Base-by-base conservation (phyloP, 345 rosid species). In the Crucihimalaya himalaica region DNA sequence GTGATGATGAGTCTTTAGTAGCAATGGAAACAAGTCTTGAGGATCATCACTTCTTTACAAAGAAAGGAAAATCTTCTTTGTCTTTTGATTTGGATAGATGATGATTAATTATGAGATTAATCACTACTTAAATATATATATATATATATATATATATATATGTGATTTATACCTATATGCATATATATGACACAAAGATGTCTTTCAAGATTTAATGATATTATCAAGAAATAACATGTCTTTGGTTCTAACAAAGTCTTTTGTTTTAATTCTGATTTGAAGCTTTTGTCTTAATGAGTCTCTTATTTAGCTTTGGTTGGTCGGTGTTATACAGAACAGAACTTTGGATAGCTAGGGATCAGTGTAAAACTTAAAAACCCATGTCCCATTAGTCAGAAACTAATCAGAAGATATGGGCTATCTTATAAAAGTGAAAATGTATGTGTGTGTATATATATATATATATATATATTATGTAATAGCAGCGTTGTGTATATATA, bases 31-130 rank as follows among this genome's bases (percentile, higher is more conserved):
- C 72, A 39, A 74, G 32, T 66, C 37, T 75, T 43, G 59, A 76
- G 10, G 78, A 72, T 71, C 72, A 65, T 60, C 70, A 72, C 62
- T 45, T 63, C 39, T 78, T 67, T 37, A 34, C 78, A 7, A 78
- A 78, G 73, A 90, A 88, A 79, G 96, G 93, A 72, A 86, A 90
- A 79, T 75, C 84, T 58, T 76, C 86, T 69, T 80, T 84, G 70
- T 85, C 91, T 74, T 80, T 84, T 59, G 87, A 88, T 83, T 86
- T 85, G 81, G 88, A 84, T 81, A 82, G 18, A 65, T 73, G 37
- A 63, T 48, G 34, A 46, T 60, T 20, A 50, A 46, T 60, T 20
- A 50, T 52, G 20, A 54, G 16, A 54, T 70, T 56, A 29, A 64
- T 47, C 45, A 28, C 57, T 27, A 13, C 20, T 43, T 54, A 15